A percentile compares a stretch with the other conserved stretches of the same genome.
Conservation (phyloP, 371 early-diverging fungal genomes). For the Basidiobolus meristosporus region DNA sequence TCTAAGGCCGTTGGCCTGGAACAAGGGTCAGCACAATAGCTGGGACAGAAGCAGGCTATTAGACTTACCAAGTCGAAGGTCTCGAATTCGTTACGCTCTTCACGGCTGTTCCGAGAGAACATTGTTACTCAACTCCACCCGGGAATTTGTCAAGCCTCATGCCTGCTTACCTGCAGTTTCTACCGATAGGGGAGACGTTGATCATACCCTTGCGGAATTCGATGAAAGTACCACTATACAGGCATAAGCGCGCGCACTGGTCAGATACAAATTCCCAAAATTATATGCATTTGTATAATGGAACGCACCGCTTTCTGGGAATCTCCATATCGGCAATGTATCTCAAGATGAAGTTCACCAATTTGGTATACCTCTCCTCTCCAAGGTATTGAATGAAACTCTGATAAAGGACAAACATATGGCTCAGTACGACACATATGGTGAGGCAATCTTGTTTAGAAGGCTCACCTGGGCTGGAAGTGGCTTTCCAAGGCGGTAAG, state of each 20-base stretch:
- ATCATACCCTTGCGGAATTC: slow-evolving; percentile 99
- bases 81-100: slow-evolving; percentile 91
- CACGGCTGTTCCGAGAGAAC: slow-evolving; percentile 17
- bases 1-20: slow-evolving; percentile 48
- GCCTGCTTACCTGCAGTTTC: slow-evolving; percentile 68
- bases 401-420: slow-evolving; percentile 13
- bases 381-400: slow-evolving; percentile 90
- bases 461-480: slow-evolving; percentile 51
- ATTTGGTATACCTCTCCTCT: slow-evolving; percentile 87
- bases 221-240: slow-evolving; percentile 86
- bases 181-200: slow-evolving; percentile 97
- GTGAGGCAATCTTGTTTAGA: neutral
- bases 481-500: slow-evolving; percentile 64
- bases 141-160: neutral
- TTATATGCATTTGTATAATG: neutral
- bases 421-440: neutral
- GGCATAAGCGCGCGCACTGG: slow-evolving; percentile 1
- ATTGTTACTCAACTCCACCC: neutral
- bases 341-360: slow-evolving; percentile 84
- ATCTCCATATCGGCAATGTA: slow-evolving; percentile 93
- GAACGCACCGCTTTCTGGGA: slow-evolving; percentile 76
- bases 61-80: slow-evolving; percentile 60
- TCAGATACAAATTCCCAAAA: slow-evolving; percentile 1
- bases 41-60: neutral
- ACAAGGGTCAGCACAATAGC: neutral